A percentile compares a stretch with the other conserved stretches of the same genome.
Evolutionary conservation across 345 rosid species (phyloP).

Genomic region (Raphanus raphanistrum): DNA sequence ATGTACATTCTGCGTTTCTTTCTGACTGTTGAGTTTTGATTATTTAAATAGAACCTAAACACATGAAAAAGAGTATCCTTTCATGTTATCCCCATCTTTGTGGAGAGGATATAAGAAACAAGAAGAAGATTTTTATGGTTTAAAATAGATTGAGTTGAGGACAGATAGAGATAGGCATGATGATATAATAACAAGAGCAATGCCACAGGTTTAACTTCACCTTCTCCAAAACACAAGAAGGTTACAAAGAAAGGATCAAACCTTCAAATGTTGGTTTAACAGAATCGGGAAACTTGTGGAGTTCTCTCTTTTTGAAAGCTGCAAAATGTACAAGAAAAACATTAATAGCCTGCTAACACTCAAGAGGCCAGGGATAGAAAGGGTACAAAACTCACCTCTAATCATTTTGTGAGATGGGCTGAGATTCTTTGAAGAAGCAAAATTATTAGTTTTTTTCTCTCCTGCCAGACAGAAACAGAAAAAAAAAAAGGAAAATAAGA

Average conservation of each 20-base stretch:
- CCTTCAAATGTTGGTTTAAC: slow-evolving; percentile 45
- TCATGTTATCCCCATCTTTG: background rate
- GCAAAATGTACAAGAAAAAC: slow-evolving; percentile 25
- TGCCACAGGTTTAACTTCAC: background rate
- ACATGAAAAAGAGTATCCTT: background rate
- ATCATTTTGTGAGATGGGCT: slow-evolving; percentile 69
- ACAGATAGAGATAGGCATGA: background rate
- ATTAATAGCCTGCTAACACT: slow-evolving; percentile 18
- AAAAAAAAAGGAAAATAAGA: background rate
- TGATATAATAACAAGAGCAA: background rate
- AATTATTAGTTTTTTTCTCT: slow-evolving; percentile 39
- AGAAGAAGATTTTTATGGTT: background rate
- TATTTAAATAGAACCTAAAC: background rate
- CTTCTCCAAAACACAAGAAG: background rate
- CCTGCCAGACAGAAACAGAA: slow-evolving; percentile 14
- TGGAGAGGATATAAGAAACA: background rate
- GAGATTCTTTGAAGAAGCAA: slow-evolving; percentile 24
- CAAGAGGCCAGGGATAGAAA: background rate
- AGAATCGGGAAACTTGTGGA: slow-evolving; percentile 55
- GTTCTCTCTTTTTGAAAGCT: slow-evolving; percentile 70
- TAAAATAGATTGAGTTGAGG: background rate
- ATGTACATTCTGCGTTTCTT: background rate
- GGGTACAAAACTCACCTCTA: slow-evolving; percentile 49
- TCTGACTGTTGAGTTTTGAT: background rate
- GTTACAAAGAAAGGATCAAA: slow-evolving; percentile 25